These are phyloP conservation scores for Hypoxylon sp. DNA, from an alignment of 2,329 filamentous ascomycete genomes.

Conservation along the genomic window DNA sequence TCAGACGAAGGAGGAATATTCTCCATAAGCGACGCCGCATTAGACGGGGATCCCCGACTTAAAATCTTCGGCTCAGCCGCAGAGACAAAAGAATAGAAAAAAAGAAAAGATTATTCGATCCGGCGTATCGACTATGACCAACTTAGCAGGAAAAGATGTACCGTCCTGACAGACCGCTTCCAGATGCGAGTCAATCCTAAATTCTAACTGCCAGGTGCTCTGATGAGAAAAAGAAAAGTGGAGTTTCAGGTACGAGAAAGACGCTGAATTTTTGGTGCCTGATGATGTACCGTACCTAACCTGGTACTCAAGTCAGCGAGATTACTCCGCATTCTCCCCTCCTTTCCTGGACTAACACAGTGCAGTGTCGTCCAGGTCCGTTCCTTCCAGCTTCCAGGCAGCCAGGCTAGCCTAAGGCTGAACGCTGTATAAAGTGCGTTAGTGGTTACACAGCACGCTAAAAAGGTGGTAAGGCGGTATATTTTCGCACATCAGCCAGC, in stretches of 20 bases:
- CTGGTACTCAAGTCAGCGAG: constrained; percentile 18
- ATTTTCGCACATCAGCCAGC: not conserved
- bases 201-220: no score
- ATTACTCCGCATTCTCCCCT: constrained; percentile 17
- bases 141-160: not conserved
- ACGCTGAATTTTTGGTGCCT: not conserved
- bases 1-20: constrained; percentile 31
- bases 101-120: constrained; percentile 1
- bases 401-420: not conserved
- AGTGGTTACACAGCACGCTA: constrained; percentile 4
- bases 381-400: not conserved
- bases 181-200: constrained; percentile 28
- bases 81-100: not conserved
- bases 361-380: not conserved
- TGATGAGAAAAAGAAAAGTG: constrained; percentile 15
- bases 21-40: constrained; percentile 10
- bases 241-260: no score
- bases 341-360: not conserved
- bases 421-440: not conserved
- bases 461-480: constrained; percentile 10
- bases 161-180: constrained; percentile 10
- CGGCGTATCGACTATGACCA: constrained; percentile 3
- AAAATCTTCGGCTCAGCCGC: constrained; percentile 25
- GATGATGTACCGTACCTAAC: constrained; percentile 2
- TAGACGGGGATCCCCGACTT: constrained; percentile 41